A percentile compares a stretch with the other conserved stretches of the same genome.
Evolutionary conservation across 257 asterid species (phyloP).

Genomic region (Eucommia ulmoides): DNA sequence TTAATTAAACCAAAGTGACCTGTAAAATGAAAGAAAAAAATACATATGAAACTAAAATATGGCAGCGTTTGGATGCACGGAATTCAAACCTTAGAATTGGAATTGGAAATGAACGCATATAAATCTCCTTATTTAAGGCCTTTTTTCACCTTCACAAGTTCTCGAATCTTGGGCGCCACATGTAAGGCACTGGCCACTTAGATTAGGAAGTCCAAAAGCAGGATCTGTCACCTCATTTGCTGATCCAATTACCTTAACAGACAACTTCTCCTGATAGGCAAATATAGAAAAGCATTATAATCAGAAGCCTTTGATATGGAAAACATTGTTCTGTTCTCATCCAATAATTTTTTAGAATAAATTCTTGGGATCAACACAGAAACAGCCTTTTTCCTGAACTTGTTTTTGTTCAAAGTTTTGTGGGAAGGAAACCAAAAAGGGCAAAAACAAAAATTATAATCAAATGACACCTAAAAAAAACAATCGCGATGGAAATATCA

Average conservation of each 20-base stretch:
- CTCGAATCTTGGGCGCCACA: conserved; percentile 59
- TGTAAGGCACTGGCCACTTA: conserved; percentile 43
- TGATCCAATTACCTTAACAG: conserved; percentile 33
- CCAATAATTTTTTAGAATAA: too few relatives aligned
- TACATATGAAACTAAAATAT: conserved; percentile 10
- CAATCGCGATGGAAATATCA: too few relatives aligned
- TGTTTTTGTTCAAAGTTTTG: too few relatives aligned
- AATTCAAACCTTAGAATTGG: too few relatives aligned
- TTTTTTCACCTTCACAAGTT: conserved; percentile 88
- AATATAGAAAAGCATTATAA: neutral
- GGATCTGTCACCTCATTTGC: conserved; percentile 80
- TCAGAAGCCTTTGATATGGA: neutral
- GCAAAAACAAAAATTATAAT: neutral
- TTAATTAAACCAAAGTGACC: conserved; percentile 90
- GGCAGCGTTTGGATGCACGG: too few relatives aligned
- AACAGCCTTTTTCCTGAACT: too few relatives aligned
- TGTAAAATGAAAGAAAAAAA: conserved; percentile 25
- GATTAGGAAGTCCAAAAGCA: conserved; percentile 65
- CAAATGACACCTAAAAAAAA: conserved; percentile 3
- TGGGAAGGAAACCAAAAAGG: neutral
- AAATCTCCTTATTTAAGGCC: conserved; percentile 6
- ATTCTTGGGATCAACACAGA: too few relatives aligned
- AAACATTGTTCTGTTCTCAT: too few relatives aligned
- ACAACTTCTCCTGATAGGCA: conserved; percentile 40
- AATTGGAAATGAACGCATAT: too few relatives aligned